Evolutionary conservation across 139 green algal genomes (phyloP).

Genomic region (Coccomyxa sp.): DNA sequence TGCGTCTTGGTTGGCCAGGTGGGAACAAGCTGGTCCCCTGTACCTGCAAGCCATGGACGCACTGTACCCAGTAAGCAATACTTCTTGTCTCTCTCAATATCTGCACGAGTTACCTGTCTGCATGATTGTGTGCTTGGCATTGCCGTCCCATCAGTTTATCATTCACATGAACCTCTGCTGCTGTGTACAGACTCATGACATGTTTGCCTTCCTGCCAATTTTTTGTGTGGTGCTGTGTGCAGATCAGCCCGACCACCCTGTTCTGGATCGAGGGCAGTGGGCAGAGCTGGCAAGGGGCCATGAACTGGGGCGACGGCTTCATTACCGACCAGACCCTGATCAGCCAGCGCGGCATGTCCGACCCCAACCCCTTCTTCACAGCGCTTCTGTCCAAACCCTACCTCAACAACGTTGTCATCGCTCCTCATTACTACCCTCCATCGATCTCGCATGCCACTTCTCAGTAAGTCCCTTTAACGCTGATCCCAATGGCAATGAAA

Average conservation of each 20-base stretch:
- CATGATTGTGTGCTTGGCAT: not conserved
- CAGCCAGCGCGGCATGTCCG: not conserved
- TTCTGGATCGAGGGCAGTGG: conserved; percentile 18
- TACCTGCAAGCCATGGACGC: conserved; percentile 23
- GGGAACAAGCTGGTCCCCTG: not conserved
- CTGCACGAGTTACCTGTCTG: not conserved
- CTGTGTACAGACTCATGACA: not conserved
- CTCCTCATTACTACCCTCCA: conserved; percentile 10
- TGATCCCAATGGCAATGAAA: no score
- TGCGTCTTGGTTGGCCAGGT: not conserved
- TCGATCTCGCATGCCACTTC: conserved; percentile 4
- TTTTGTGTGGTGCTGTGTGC: not conserved
- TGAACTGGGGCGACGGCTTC: conserved; percentile 32
- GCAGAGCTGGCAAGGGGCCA: conserved; percentile 5
- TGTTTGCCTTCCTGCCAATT: not conserved
- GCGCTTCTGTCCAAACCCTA: conserved; percentile 33
- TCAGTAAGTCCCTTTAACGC: not conserved
- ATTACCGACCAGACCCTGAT: conserved; percentile 9
- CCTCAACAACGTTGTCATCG: conserved; percentile 22
- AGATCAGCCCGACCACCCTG: conserved; percentile 4
- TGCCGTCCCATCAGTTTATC: not conserved
- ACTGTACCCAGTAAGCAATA: not conserved
- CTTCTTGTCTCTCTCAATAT: not conserved
- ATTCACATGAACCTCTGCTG: not conserved
- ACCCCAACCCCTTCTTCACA: conserved; percentile 47